A percentile compares a stretch with the other conserved stretches of the same genome.
Evolutionary conservation across 495 filamentous ascomycete species (phyloP).

Genomic region (Penicillium tannophilum): DNA sequence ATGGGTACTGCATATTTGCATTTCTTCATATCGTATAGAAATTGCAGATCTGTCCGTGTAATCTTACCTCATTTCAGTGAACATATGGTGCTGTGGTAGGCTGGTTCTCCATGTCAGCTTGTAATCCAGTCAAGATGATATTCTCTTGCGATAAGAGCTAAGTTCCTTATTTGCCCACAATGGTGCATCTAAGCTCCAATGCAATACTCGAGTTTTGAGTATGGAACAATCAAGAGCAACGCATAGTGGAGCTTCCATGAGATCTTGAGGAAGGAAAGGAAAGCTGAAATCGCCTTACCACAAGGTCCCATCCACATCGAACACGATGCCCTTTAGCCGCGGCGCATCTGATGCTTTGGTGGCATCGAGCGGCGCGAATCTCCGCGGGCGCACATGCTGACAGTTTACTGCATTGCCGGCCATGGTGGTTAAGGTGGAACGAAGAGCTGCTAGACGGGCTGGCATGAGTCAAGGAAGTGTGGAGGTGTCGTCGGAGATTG

Average conservation of each 20-base stretch:
- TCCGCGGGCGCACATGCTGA: constrained; percentile 39
- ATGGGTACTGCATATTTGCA: no score
- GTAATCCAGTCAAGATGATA: background rate
- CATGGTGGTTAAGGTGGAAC: constrained; percentile 29
- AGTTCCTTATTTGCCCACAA: background rate
- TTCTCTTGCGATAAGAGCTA: background rate
- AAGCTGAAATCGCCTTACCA: constrained; percentile 59
- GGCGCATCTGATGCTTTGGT: constrained; percentile 43
- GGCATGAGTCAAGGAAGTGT: constrained; percentile 19
- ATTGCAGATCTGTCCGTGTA: constrained; percentile 16
- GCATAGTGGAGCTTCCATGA: background rate
- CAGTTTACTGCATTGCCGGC: constrained; percentile 20
- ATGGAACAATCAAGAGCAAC: background rate
- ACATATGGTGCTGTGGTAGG: constrained; percentile 94
- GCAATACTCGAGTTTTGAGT: background rate
- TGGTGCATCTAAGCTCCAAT: background rate
- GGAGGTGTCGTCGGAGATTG: constrained; percentile 8
- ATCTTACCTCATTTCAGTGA: constrained; percentile 73
- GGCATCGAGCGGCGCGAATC: constrained; percentile 59
- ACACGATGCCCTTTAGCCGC: constrained; percentile 77
- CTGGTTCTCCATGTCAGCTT: constrained; percentile 42
- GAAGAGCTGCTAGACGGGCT: constrained; percentile 7
- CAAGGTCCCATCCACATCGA: constrained; percentile 93
- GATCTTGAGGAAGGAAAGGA: background rate
- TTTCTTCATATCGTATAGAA: constrained; percentile 5